Evolutionary conservation across 345 rosid species (phyloP).

Genomic region (Hevea brasiliensis): DNA sequence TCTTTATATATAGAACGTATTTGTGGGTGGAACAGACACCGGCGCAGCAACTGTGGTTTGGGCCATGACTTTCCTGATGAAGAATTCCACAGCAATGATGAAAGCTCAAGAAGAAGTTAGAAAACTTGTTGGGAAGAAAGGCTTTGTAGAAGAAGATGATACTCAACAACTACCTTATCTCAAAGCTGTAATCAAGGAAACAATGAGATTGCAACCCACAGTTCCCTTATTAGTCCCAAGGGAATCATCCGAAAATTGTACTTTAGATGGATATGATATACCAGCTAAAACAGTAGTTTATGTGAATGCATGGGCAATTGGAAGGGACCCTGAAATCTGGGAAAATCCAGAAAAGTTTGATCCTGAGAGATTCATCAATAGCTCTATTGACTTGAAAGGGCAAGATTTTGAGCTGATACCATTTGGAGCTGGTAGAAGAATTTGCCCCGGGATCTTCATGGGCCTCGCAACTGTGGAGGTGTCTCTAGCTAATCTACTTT

Average conservation of each 20-base stretch:
- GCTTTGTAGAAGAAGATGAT: constrained; percentile 38
- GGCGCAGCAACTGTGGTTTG: constrained; percentile 40
- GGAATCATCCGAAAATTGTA: constrained; percentile 27
- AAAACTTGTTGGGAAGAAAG: constrained; percentile 27
- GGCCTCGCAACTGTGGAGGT: constrained; percentile 19
- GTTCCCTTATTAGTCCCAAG: constrained; percentile 35
- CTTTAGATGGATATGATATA: constrained; percentile 29
- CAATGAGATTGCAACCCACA: constrained; percentile 12
- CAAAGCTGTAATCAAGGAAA: background rate
- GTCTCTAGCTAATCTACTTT: constrained; percentile 17
- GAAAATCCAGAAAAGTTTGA: constrained; percentile 16
- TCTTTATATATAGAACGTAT: constrained; percentile 29
- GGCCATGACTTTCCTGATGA: constrained; percentile 46
- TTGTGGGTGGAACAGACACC: constrained; percentile 47
- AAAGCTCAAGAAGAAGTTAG: constrained; percentile 41
- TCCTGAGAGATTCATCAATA: constrained; percentile 34
- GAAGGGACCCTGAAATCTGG: constrained; percentile 45
- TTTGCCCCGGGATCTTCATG: constrained; percentile 28
- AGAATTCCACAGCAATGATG: constrained; percentile 33
- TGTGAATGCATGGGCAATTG: constrained; percentile 39
- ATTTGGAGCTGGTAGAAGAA: constrained; percentile 39
- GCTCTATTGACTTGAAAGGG: constrained; percentile 20
- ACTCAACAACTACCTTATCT: constrained; percentile 7
- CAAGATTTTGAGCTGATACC: constrained; percentile 29
- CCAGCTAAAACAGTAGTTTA: constrained; percentile 30